Conservation (phyloP, 83 land plant species). For the Picea abies region DNA sequence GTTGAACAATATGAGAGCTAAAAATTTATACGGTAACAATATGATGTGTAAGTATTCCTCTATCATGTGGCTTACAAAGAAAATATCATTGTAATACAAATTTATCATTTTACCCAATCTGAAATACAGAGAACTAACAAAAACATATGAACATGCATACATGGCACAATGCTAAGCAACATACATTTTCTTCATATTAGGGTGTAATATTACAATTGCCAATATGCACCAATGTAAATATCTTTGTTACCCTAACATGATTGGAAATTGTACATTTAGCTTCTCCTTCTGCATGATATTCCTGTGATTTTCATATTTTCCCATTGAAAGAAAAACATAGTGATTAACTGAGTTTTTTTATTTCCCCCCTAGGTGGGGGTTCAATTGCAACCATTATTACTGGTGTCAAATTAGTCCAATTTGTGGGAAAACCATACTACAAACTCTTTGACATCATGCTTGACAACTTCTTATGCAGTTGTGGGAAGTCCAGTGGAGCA, state of each 20-base stretch:
- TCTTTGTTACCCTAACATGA: neutral
- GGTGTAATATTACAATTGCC: neutral
- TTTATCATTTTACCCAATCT: neutral
- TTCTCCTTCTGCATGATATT: neutral
- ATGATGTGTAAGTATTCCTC: too few species aligned
- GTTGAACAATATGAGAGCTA: too few species aligned
- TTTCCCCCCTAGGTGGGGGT: neutral
- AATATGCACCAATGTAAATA: neutral
- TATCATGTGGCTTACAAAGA: neutral
- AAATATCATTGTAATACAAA: neutral
- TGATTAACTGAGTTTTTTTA: neutral
- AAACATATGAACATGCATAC: too few species aligned
- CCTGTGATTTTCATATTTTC: neutral
- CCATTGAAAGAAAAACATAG: neutral
- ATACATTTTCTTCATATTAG: conserved; percentile 10
- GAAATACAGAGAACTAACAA: neutral
- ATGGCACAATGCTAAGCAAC: neutral
- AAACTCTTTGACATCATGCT: conserved; percentile 29
- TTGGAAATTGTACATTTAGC: neutral
- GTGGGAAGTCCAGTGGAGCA: conserved; percentile 23
- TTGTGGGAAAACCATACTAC: conserved; percentile 57
- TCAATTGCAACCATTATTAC: conserved; percentile 20
- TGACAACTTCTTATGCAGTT: conserved; percentile 20
- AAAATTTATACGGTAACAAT: too few species aligned
- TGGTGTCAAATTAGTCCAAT: conserved; percentile 32